Conservation (phyloP, 2,329 filamentous ascomycete species). For the Capronia coronata region DNA sequence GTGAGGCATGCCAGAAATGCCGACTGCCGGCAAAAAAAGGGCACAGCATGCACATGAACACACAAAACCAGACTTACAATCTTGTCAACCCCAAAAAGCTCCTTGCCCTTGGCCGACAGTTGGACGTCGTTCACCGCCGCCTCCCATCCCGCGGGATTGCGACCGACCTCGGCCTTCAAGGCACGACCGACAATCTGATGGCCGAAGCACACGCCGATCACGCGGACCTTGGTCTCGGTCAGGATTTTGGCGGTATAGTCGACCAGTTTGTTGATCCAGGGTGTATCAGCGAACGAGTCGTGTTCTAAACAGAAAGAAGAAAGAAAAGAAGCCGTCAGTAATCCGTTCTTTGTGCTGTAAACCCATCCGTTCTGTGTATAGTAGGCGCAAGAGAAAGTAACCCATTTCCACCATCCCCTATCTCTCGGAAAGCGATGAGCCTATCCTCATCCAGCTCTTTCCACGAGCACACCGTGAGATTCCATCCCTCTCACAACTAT, state of each 20-base stretch:
- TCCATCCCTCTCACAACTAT: too few species aligned
- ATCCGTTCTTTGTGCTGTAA: background rate
- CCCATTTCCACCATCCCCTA: too few species aligned
- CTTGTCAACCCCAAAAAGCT: constrained; percentile 62
- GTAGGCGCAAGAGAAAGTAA: too few species aligned
- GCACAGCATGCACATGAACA: background rate
- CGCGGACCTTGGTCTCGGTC: constrained; percentile 54
- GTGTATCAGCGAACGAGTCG: constrained; percentile 65
- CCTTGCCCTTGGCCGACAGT: constrained; percentile 62
- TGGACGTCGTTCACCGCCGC: constrained; percentile 64
- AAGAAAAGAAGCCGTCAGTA: background rate
- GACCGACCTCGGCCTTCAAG: constrained; percentile 59
- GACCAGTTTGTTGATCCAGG: constrained; percentile 71
- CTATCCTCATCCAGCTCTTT: too few species aligned
- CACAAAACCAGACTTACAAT: constrained; percentile 39
- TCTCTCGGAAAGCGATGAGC: too few species aligned
- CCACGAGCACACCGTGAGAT: background rate
- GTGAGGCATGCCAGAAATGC: background rate
- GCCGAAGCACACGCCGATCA: constrained; percentile 81
- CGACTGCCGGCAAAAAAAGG: background rate
- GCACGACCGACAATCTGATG: constrained; percentile 78
- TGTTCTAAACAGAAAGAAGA: constrained; percentile 45
- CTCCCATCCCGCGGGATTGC: constrained; percentile 70
- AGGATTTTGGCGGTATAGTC: constrained; percentile 59
- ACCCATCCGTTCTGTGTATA: too few species aligned